A percentile compares a stretch with the other conserved stretches of the same genome.
Evolutionary conservation across 2,329 filamentous ascomycete genomes (phyloP).

Genomic region (Pseudocercospora vitis): DNA sequence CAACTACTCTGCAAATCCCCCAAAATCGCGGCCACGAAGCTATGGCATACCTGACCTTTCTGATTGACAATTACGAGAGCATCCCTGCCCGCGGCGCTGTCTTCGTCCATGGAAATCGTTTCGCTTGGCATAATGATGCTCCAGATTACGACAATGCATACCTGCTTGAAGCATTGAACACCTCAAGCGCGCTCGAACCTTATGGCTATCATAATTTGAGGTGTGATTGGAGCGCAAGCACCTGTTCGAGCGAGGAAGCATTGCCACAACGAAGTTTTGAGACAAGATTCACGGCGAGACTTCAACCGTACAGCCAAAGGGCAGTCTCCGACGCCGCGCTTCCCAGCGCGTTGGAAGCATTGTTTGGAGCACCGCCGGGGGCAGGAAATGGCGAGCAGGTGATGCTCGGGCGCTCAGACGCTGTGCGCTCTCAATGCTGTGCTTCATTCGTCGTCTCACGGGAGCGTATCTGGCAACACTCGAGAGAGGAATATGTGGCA

Average conservation of each 20-base stretch:
- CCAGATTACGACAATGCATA: constrained; percentile 47
- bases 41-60: constrained; percentile 60
- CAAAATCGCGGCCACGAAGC: constrained; percentile 61
- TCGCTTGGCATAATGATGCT: constrained; percentile 57
- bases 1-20: constrained; percentile 44
- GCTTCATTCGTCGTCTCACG: constrained; percentile 57
- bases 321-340: constrained; percentile 32
- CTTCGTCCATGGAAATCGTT: constrained; percentile 60
- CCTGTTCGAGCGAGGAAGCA: constrained; percentile 39
- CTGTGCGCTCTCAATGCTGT: constrained; percentile 46
- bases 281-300: constrained; percentile 39
- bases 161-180: constrained; percentile 43
- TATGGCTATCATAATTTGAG: constrained; percentile 52
- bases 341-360: constrained; percentile 18
- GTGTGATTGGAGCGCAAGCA: constrained; percentile 52
- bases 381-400: constrained; percentile 28
- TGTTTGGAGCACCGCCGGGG: constrained; percentile 33
- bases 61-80: constrained; percentile 60
- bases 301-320: constrained; percentile 46
- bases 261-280: constrained; percentile 44
- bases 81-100: constrained; percentile 57
- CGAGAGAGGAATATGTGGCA: constrained; percentile 51
- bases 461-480: constrained; percentile 51
- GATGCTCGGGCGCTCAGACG: constrained; percentile 43
- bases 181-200: constrained; percentile 41